A percentile compares a stretch with the other conserved stretches of the same genome.
Conservation (phyloP, 768 basidiomycete genomes). For the Pleurotus djamor region DNA sequence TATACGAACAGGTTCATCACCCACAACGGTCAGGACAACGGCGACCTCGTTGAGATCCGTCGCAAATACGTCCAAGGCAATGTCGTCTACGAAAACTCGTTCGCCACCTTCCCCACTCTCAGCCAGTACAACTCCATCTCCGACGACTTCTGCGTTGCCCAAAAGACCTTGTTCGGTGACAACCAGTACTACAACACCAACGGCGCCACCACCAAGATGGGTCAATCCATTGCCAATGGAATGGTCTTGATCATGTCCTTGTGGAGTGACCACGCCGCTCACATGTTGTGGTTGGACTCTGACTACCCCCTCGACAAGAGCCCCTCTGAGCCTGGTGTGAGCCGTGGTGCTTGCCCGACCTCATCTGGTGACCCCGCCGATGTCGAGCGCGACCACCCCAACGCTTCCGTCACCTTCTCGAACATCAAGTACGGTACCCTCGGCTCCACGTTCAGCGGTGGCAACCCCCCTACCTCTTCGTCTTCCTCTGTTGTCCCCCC, state of each 20-base stretch:
- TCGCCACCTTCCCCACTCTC: constrained; percentile 27
- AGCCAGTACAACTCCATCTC: constrained; percentile 32
- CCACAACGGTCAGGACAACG: constrained; percentile 13
- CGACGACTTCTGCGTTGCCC: constrained; percentile 33
- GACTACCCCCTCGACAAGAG: too few relatives aligned
- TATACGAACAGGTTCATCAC: constrained; percentile 41
- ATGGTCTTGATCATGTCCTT: constrained; percentile 33
- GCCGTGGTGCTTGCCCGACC: constrained; percentile 37
- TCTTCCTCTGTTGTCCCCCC: not conserved
- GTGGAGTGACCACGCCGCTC: too few relatives aligned
- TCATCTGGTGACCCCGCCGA: constrained; percentile 29
- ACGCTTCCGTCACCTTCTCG: constrained; percentile 32
- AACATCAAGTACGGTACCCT: constrained; percentile 40
- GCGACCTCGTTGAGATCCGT: constrained; percentile 21
- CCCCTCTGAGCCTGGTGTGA: constrained; percentile 25
- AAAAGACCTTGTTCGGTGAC: constrained; percentile 32
- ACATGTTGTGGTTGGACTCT: too few relatives aligned
- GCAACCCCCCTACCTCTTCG: not conserved
- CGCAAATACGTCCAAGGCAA: constrained; percentile 36
- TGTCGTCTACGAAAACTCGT: constrained; percentile 32
- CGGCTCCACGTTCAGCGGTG: constrained; percentile 13
- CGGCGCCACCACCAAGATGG: constrained; percentile 26
- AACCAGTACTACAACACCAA: constrained; percentile 28
- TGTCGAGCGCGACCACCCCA: constrained; percentile 26
- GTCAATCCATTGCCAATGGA: constrained; percentile 24